These are phyloP conservation scores for Marasmius tenuissimus DNA, from an alignment of 1,284 basidiomycete genomes.

Conservation along the genomic window DNA sequence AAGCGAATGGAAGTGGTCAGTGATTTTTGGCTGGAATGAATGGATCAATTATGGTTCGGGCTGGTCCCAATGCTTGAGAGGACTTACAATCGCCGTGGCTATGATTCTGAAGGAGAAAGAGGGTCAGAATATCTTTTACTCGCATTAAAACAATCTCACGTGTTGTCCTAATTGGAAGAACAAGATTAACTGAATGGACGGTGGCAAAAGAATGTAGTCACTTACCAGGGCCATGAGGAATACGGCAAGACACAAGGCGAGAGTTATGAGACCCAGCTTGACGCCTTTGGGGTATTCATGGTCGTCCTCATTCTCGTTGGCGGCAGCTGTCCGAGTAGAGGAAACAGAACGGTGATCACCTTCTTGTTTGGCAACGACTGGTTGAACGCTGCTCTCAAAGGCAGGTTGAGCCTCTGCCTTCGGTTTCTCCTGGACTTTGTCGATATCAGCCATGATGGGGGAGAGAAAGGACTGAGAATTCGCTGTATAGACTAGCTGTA, in stretches of 20 bases:
- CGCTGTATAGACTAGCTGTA: no score
- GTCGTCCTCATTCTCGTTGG: constrained; percentile 21
- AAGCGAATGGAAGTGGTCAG: constrained; percentile 18
- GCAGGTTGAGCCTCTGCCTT: background rate
- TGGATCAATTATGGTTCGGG: constrained; percentile 23
- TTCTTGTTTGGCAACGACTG: background rate
- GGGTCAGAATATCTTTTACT: background rate
- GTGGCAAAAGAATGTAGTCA: background rate
- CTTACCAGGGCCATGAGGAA: constrained; percentile 21
- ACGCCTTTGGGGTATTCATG: constrained; percentile 17
- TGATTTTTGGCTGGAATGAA: constrained; percentile 13
- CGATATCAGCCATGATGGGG: background rate
- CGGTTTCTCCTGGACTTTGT: background rate
- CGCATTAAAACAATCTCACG: background rate
- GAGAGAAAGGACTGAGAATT: background rate
- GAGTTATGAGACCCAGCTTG: constrained; percentile 16
- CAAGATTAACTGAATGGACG: background rate
- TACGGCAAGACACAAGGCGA: constrained; percentile 20
- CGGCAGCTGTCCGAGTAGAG: background rate
- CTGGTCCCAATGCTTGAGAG: constrained; percentile 18
- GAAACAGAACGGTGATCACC: background rate
- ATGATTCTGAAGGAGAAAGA: constrained; percentile 38
- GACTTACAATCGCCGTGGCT: constrained; percentile 26
- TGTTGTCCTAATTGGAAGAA: background rate
- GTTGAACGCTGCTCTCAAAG: background rate